phyloP scores from a whole-genome alignment of 139 green algal species.

The Chlorella sp. region DNA sequence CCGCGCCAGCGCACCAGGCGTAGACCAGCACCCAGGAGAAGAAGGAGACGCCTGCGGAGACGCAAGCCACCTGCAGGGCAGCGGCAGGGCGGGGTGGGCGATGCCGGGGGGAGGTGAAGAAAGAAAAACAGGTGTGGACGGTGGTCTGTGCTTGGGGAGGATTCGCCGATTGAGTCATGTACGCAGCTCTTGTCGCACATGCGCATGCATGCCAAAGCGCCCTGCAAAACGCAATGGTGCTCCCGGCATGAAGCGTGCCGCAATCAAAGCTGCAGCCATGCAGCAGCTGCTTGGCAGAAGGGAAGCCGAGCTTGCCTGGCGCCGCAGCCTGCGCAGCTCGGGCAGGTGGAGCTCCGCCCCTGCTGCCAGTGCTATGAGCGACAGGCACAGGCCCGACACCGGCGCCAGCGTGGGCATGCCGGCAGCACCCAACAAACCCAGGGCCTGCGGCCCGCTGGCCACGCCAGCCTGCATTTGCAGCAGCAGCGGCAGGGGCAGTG shows the following conservation, averaged over 20 bases:
- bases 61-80: constrained; percentile 66
- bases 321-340: constrained; percentile 64
- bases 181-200: too few relatives aligned
- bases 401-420: constrained; percentile 57
- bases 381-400: constrained; percentile 71
- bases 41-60: constrained; percentile 61
- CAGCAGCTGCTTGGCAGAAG: neutral
- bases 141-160: too few relatives aligned
- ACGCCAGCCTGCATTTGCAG: constrained; percentile 58
- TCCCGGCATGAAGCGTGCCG: too few relatives aligned
- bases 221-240: too few relatives aligned
- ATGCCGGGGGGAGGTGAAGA: neutral
- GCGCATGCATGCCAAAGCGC: too few relatives aligned
- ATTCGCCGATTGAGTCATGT: too few relatives aligned
- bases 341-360: constrained; percentile 78
- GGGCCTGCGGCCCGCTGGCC: constrained; percentile 64
- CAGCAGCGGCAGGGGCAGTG: neutral
- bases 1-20: constrained; percentile 1
- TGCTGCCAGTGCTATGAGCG: constrained; percentile 81
- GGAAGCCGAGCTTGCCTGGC: constrained; percentile 51
- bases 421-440: constrained; percentile 64
- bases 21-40: constrained; percentile 68
- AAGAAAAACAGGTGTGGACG: too few relatives aligned
- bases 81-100: neutral
- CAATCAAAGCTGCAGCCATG: too few relatives aligned